These are phyloP conservation scores for Pyrenula aspistea DNA, from an alignment of 495 filamentous ascomycete species.

Conservation along the genomic window DNA sequence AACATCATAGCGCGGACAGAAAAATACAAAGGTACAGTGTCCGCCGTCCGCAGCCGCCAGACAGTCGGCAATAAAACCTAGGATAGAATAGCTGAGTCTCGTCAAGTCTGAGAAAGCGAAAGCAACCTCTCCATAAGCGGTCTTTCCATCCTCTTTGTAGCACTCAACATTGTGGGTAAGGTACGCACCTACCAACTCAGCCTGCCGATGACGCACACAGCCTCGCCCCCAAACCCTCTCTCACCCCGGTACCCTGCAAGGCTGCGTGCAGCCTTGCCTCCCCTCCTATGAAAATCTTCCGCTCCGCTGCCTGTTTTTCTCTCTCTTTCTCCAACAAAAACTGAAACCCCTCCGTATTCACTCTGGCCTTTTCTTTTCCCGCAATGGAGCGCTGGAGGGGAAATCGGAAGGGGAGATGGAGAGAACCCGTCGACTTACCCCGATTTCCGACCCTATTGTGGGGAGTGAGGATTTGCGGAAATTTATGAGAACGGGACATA, in stretches of 20 bases:
- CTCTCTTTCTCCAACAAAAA: conserved; percentile 26
- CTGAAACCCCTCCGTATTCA: conserved; percentile 31
- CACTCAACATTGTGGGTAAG: conserved; percentile 6
- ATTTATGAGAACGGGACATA: conserved; percentile 36
- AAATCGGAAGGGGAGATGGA: conserved; percentile 36
- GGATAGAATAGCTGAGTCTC: too few relatives aligned
- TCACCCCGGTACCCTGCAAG: background rate
- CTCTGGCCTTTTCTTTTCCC: conserved; percentile 25
- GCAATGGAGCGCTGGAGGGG: conserved; percentile 34
- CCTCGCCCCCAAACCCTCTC: too few relatives aligned
- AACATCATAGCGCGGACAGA: too few relatives aligned
- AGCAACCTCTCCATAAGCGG: background rate
- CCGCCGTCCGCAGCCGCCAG: too few relatives aligned
- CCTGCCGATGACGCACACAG: background rate
- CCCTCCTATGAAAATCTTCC: conserved; percentile 24
- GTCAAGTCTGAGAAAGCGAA: conserved; percentile 8
- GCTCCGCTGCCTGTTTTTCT: conserved; percentile 18
- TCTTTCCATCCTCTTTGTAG: too few relatives aligned
- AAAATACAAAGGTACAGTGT: too few relatives aligned
- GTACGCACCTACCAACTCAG: conserved; percentile 9
- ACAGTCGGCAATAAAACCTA: too few relatives aligned
- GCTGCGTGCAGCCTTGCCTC: too few relatives aligned
- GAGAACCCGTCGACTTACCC: conserved; percentile 33
- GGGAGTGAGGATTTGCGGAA: conserved; percentile 8
- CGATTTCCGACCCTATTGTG: conserved; percentile 30